These are phyloP conservation scores for Forsythia suspensa DNA, from an alignment of 257 asterid species.

Conservation along the genomic window DNA sequence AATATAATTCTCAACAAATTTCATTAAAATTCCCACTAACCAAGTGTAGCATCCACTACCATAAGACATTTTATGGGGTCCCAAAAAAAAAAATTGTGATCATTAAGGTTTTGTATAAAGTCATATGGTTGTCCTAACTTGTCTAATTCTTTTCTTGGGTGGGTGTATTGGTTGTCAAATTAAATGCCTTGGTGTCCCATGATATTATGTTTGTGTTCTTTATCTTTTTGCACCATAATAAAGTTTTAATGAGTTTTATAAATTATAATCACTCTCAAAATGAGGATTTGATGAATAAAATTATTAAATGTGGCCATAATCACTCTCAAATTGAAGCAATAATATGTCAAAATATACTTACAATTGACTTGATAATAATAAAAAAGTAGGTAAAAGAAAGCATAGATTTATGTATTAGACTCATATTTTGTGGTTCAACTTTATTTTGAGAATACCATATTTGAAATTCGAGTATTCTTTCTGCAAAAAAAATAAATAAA, in stretches of 20 bases:
- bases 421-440: no score
- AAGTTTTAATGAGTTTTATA: background rate
- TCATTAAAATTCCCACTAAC: slow-evolving; percentile 29
- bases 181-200: slow-evolving; percentile 28
- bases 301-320: background rate
- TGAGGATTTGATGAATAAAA: background rate
- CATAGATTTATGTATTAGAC: no score
- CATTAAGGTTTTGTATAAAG: slow-evolving; percentile 58
- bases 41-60: slow-evolving; percentile 52
- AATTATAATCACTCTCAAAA: background rate
- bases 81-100: slow-evolving; percentile 40
- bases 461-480: no score
- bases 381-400: background rate
- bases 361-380: background rate
- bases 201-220: background rate
- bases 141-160: slow-evolving; percentile 39
- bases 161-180: slow-evolving; percentile 38
- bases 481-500: no score
- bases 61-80: slow-evolving; percentile 40
- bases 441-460: no score
- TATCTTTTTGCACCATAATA: background rate
- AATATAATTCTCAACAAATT: slow-evolving; percentile 18
- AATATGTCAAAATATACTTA: background rate
- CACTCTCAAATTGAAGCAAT: background rate
- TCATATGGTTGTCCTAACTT: slow-evolving; percentile 30